A percentile compares a stretch with the other conserved stretches of the same genome.
These are phyloP conservation scores for Alternaria sp. DNA, from an alignment of 2,329 filamentous ascomycete genomes.

Conservation along the genomic window DNA sequence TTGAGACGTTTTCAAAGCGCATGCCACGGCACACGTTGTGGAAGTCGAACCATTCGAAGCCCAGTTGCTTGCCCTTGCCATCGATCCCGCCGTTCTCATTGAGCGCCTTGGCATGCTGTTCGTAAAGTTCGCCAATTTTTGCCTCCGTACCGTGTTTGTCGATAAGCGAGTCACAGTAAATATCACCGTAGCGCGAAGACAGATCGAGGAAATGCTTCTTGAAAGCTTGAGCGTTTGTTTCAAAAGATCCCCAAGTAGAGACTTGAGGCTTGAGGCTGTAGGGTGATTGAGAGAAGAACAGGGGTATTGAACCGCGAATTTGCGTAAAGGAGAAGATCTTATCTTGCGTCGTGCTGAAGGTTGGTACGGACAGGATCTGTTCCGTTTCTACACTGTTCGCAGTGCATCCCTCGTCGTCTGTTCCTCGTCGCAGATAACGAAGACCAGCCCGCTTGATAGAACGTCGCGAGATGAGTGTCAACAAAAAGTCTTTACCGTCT, in stretches of 20 bases:
- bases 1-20: slow-evolving; percentile 94
- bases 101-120: slow-evolving; percentile 71
- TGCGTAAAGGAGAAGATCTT: slow-evolving; percentile 87
- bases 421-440: slow-evolving; percentile 86
- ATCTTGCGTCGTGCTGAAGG: slow-evolving; percentile 66
- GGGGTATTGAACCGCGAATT: slow-evolving; percentile 86
- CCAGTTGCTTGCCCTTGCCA: slow-evolving; percentile 60
- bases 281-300: slow-evolving; percentile 95
- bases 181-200: slow-evolving; percentile 72
- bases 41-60: slow-evolving; percentile 98
- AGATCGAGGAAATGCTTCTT: slow-evolving; percentile 80
- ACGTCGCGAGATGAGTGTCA: slow-evolving; percentile 92
- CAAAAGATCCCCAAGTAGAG: slow-evolving; percentile 79
- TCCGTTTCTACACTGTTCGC: slow-evolving; percentile 96
- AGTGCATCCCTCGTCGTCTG: slow-evolving; percentile 87
- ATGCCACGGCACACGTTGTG: slow-evolving; percentile 92
- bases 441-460: slow-evolving; percentile 87
- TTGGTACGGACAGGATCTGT: slow-evolving; percentile 80
- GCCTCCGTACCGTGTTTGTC: slow-evolving; percentile 88
- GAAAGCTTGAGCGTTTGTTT: slow-evolving; percentile 81
- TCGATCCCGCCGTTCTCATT: slow-evolving; percentile 68
- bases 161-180: slow-evolving; percentile 85
- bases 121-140: slow-evolving; percentile 79
- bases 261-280: slow-evolving; percentile 92
- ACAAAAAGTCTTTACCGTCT: slow-evolving; percentile 66